Evolutionary conservation across 2,329 filamentous ascomycete species (phyloP).

Genomic region (Cordyceps tenuipes): DNA sequence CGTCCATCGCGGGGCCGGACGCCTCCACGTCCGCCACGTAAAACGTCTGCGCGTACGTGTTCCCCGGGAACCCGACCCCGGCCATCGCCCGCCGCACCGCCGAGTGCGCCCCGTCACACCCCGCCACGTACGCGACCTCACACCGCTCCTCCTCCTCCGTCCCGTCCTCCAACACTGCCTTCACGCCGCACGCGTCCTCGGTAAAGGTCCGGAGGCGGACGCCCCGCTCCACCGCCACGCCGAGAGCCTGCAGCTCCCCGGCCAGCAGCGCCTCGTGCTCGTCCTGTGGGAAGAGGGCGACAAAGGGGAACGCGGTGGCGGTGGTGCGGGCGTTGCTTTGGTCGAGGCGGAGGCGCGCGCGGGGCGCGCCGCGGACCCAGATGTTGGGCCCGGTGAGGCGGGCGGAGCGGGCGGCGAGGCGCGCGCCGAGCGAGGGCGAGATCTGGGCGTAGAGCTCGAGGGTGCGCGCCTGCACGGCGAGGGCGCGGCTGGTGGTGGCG

Average conservation of each 20-base stretch:
- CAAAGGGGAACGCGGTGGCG: not conserved
- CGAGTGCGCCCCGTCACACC: conserved; percentile 10
- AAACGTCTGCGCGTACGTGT: conserved; percentile 7
- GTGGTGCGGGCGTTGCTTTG: not conserved
- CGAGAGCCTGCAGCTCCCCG: not conserved
- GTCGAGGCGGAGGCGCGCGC: not conserved
- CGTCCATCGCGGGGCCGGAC: conserved; percentile 5
- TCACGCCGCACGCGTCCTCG: not conserved
- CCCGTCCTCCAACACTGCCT: not conserved
- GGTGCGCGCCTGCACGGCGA: conserved; percentile 2
- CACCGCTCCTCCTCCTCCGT: not conserved
- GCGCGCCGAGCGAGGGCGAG: not conserved
- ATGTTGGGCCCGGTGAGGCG: conserved; percentile 1
- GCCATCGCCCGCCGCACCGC: not conserved
- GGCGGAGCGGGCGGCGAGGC: not conserved
- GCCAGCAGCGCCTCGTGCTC: conserved; percentile 8
- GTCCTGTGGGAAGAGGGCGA: not conserved
- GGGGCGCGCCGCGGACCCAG: conserved; percentile 3
- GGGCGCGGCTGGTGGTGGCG: conserved; percentile 8
- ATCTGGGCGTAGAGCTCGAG: conserved; percentile 10
- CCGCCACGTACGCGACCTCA: conserved; percentile 5
- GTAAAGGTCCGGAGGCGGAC: not conserved
- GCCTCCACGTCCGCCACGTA: conserved; percentile 12
- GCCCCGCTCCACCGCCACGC: conserved; percentile 1
- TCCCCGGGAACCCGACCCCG: conserved; percentile 2